Percentiles rank a stretch among this genome's conserved stretches.
Evolutionary conservation across 2,329 filamentous ascomycete species (phyloP).

Genomic region (Aspergillus fumigatiaffinis): DNA sequence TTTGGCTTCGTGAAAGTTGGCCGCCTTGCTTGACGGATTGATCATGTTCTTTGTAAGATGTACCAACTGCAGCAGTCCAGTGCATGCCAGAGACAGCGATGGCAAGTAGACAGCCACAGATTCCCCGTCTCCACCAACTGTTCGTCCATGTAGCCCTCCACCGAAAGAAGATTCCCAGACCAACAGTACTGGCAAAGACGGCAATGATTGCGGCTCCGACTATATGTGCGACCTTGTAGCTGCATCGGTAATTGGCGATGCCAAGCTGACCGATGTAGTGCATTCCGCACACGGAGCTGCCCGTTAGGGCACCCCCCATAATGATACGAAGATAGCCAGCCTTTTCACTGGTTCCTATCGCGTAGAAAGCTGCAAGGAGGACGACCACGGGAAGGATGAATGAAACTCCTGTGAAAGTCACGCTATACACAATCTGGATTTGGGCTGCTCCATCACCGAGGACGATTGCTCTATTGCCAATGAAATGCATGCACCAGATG

Average conservation of each 20-base stretch:
- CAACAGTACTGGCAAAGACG: slow-evolving; percentile 64
- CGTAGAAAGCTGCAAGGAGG: slow-evolving; percentile 67
- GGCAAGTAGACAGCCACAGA: slow-evolving; percentile 66
- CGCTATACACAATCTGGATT: slow-evolving; percentile 70
- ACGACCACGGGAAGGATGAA: slow-evolving; percentile 77
- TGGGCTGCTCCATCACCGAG: slow-evolving; percentile 59
- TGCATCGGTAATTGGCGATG: slow-evolving; percentile 69
- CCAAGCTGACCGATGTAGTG: slow-evolving; percentile 84
- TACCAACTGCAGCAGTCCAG: slow-evolving; percentile 73
- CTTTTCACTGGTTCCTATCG: slow-evolving; percentile 58
- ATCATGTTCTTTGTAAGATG: slow-evolving; percentile 58
- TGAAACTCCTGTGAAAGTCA: slow-evolving; percentile 68
- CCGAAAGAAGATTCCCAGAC: slow-evolving; percentile 73
- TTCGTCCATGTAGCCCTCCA: slow-evolving; percentile 73
- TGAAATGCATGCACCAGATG: slow-evolving; percentile 79
- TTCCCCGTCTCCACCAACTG: slow-evolving; percentile 68
- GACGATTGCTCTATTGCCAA: slow-evolving; percentile 75
- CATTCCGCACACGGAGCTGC: slow-evolving; percentile 76
- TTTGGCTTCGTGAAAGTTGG: slow-evolving; percentile 57
- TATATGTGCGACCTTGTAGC: slow-evolving; percentile 58
- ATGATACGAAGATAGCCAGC: slow-evolving; percentile 58
- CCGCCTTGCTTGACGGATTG: slow-evolving; percentile 38
- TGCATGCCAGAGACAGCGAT: slow-evolving; percentile 81
- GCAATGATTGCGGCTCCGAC: slow-evolving; percentile 69
- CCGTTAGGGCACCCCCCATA: slow-evolving; percentile 65